A percentile compares a stretch with the other conserved stretches of the same genome.
Conservation (phyloP, 495 filamentous ascomycete genomes). For the Penicillium riverlandense region DNA sequence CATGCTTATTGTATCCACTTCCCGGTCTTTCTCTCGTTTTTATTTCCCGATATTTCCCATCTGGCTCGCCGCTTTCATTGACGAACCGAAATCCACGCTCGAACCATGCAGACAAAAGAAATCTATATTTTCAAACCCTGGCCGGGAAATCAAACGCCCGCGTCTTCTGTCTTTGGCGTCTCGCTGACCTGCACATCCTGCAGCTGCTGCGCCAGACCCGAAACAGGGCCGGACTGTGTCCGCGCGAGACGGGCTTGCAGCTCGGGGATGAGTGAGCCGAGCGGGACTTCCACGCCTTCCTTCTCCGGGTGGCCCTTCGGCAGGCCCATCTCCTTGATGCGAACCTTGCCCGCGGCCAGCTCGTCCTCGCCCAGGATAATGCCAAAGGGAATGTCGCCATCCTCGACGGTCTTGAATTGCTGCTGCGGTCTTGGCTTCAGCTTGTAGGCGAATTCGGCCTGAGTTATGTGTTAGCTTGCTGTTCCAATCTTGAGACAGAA, state of each 20-base stretch:
- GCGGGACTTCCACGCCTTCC: slow-evolving; percentile 66
- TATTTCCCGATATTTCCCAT: neutral
- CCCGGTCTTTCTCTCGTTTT: neutral
- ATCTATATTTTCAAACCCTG: too few species aligned
- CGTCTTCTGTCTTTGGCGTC: slow-evolving; percentile 6
- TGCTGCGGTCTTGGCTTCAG: slow-evolving; percentile 68
- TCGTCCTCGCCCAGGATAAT: slow-evolving; percentile 80
- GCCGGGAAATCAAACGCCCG: slow-evolving; percentile 3
- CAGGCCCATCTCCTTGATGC: slow-evolving; percentile 79
- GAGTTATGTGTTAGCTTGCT: slow-evolving; percentile 3
- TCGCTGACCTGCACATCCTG: slow-evolving; percentile 13
- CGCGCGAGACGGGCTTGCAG: slow-evolving; percentile 35
- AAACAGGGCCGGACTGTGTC: slow-evolving; percentile 14
- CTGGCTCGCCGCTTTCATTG: too few species aligned
- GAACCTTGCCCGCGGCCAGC: slow-evolving; percentile 63
- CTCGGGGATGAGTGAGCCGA: slow-evolving; percentile 54
- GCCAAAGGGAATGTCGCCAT: slow-evolving; percentile 61
- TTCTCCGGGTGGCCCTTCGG: slow-evolving; percentile 77
- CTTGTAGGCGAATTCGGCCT: slow-evolving; percentile 74
- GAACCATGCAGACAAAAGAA: too few species aligned
- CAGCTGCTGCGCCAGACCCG: slow-evolving; percentile 18
- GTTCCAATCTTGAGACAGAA: neutral
- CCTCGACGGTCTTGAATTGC: slow-evolving; percentile 77
- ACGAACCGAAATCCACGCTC: too few species aligned
- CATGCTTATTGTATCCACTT: neutral